These are phyloP conservation scores for Coemansia sp. DNA, from an alignment of 192 early-diverging fungal species.

Conservation along the genomic window DNA sequence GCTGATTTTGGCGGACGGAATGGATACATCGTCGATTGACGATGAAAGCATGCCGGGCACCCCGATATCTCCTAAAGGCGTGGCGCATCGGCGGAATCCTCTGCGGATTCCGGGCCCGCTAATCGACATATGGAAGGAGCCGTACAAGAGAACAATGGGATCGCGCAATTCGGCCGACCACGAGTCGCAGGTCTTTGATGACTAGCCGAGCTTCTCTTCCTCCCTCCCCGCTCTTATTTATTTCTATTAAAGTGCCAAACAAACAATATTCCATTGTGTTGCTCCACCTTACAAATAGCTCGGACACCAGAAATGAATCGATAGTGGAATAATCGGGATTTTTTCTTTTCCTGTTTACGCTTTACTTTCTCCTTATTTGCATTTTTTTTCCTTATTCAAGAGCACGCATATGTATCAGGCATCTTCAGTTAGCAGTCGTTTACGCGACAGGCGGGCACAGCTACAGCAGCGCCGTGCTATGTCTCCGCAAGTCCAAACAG, in stretches of 20 bases:
- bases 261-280: too few species aligned
- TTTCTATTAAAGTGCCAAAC: too few species aligned
- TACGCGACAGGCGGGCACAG: slow-evolving; percentile 1
- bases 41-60: background rate
- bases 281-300: too few species aligned
- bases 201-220: background rate
- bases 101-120: slow-evolving; percentile 40
- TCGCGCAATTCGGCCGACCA: slow-evolving; percentile 11
- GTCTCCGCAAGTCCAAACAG: background rate
- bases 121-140: slow-evolving; percentile 48
- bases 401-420: background rate
- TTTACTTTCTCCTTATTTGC: background rate
- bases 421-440: background rate
- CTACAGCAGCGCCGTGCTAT: background rate
- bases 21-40: background rate
- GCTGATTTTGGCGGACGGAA: slow-evolving; percentile 12
- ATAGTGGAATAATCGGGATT: too few species aligned
- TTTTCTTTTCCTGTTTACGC: background rate
- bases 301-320: too few species aligned
- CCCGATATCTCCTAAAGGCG: slow-evolving; percentile 3
- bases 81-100: slow-evolving; percentile 28
- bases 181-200: slow-evolving; percentile 23
- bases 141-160: slow-evolving; percentile 25
- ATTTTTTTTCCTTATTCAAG: background rate
- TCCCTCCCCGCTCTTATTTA: too few species aligned